Conservation (phyloP, 2,329 filamentous ascomycete genomes). For the Cytospora piceicola region DNA sequence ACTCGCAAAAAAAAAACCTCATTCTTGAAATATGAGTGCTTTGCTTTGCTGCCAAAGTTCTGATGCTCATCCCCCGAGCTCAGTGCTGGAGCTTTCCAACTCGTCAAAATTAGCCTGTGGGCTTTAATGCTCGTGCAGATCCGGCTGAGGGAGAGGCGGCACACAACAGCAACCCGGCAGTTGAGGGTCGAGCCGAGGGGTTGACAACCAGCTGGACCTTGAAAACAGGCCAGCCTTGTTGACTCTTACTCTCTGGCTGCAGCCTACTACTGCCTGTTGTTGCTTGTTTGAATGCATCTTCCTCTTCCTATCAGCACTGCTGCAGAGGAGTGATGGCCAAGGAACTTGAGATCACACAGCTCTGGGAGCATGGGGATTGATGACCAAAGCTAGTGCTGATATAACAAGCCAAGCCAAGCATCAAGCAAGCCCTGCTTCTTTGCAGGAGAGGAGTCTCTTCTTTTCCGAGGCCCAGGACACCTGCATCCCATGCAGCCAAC, state of each 20-base stretch:
- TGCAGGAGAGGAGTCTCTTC: neutral
- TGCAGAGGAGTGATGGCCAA: neutral
- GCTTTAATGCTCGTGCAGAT: slow-evolving; percentile 23
- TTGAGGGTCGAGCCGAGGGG: slow-evolving; percentile 3
- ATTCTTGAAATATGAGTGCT: slow-evolving; percentile 25
- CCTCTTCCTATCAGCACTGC: neutral
- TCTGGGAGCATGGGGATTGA: slow-evolving; percentile 4
- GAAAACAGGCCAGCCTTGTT: neutral
- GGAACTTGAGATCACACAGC: slow-evolving; percentile 2
- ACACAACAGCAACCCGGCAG: slow-evolving; percentile 18
- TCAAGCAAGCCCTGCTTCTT: slow-evolving; percentile 12
- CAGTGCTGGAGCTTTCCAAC: slow-evolving; percentile 14
- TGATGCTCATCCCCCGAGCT: slow-evolving; percentile 19
- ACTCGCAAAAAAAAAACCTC: slow-evolving; percentile 2
- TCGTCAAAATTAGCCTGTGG: slow-evolving; percentile 17
- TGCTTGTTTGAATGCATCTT: slow-evolving; percentile 17
- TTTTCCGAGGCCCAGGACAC: slow-evolving; percentile 15
- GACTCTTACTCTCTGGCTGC: neutral
- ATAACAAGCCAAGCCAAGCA: slow-evolving; percentile 13
- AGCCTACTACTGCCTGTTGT: slow-evolving; percentile 14
- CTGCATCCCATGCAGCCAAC: slow-evolving; percentile 15
- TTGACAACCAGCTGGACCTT: neutral
- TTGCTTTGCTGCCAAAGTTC: slow-evolving; percentile 18
- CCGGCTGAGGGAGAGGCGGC: slow-evolving; percentile 22
- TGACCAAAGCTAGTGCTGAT: slow-evolving; percentile 10